Percentiles rank a stretch among this genome's conserved stretches.
These are phyloP conservation scores for Thraustochytrium striatum DNA, from an alignment of 352 stramenopile species.

Conservation along the genomic window DNA sequence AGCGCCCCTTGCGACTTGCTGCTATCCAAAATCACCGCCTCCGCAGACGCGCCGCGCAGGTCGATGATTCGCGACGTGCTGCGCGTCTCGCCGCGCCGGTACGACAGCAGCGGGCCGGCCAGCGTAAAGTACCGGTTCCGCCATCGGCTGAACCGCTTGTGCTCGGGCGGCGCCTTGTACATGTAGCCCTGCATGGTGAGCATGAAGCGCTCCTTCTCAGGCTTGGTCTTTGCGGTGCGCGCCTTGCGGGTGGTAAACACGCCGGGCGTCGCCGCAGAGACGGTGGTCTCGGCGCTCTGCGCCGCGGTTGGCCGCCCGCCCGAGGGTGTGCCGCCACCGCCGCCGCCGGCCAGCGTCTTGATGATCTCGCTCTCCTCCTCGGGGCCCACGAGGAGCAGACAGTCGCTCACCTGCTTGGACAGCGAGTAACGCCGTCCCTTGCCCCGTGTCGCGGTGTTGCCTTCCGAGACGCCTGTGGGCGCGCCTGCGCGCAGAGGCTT, in stretches of 20 bases:
- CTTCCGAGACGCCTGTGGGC: too few species aligned
- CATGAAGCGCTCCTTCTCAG: conserved; percentile 9
- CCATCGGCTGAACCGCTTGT: conserved; percentile 35
- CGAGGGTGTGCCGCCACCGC: too few species aligned
- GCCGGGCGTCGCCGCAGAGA: too few species aligned
- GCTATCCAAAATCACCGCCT: background rate
- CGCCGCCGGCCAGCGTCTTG: conserved; percentile 10
- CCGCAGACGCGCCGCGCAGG: conserved; percentile 1
- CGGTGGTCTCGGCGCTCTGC: too few species aligned
- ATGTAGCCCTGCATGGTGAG: conserved; percentile 40
- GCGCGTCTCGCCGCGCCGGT: background rate
- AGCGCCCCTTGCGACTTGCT: conserved; percentile 1
- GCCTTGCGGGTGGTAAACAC: too few species aligned
- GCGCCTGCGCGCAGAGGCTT: too few species aligned
- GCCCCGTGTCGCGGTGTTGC: too few species aligned
- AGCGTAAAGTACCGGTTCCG: conserved; percentile 29
- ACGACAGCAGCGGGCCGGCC: conserved; percentile 28
- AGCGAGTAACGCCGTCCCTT: too few species aligned
- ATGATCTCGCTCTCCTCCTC: conserved; percentile 40
- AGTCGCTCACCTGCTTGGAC: background rate
- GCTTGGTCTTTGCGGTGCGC: too few species aligned
- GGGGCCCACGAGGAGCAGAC: conserved; percentile 12
- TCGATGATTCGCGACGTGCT: conserved; percentile 32
- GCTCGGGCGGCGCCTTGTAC: conserved; percentile 42
- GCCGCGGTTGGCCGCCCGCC: too few species aligned